Evolutionary conservation across 108 stramenopile genomes (phyloP), one percentile per base, ranked within the genome.

Genomic region (Cylindrotheca fusiformis): DNA sequence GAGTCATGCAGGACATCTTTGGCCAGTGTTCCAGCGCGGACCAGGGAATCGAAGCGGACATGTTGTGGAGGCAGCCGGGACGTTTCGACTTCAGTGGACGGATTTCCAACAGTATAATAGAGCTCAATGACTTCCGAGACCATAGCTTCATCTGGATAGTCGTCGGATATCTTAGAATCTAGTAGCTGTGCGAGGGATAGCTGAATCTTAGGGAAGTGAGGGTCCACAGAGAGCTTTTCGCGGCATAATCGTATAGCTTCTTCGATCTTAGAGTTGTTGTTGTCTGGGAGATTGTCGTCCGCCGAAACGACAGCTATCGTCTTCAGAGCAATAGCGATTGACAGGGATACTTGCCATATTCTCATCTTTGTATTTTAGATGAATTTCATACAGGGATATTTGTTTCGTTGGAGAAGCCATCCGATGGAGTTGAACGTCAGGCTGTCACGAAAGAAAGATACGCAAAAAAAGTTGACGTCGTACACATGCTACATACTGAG

Each of bases 231-330:
- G 21, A 55, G 54, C 26, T 55, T 55, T 14, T 55, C 54, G 4
- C 54, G 21, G 17, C 54, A 55, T 26, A 55, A 28, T 55, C 25
- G 54, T 18, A 55, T 55, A 3, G 54, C 54, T 26, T 55, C 26
- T 55, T 23, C 24, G 21, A 55, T 28, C 54, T 55, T n/a, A n/a
- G n/a, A n/a, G n/a, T n/a, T n/a, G n/a, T n/a, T n/a, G n/a, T n/a
- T n/a, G n/a, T n/a, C n/a, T n/a, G n/a, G n/a, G n/a, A n/a, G n/a
- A n/a, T n/a, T n/a, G n/a, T n/a, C n/a, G n/a, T n/a, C n/a, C n/a
- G n/a, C n/a, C n/a, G n/a, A n/a, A n/a, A n/a, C n/a, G n/a, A n/a
- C n/a, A n/a, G n/a, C n/a, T n/a, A n/a, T n/a, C n/a, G n/a, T n/a
- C n/a, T n/a, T n/a, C n/a, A n/a, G n/a, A n/a, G n/a, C n/a, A n/a